A percentile compares a stretch with the other conserved stretches of the same genome.
These are phyloP conservation scores for Nakazawaea ishiwadae DNA, from an alignment of 805 yeast species.

Conservation along the genomic window DNA sequence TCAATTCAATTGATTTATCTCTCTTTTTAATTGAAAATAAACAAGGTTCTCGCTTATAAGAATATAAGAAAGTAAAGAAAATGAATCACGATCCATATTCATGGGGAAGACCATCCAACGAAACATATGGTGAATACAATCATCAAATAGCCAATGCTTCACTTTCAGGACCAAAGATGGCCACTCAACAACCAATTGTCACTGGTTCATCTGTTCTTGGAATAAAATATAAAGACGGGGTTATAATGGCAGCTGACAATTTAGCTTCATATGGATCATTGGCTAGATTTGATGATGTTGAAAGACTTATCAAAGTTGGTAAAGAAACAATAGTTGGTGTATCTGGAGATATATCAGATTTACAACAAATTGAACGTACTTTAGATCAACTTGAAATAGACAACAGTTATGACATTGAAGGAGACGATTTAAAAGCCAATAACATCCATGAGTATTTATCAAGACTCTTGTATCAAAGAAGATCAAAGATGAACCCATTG, in stretches of 20 bases:
- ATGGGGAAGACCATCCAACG: slow-evolving; percentile 94
- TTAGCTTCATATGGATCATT: slow-evolving; percentile 92
- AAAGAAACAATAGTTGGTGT: slow-evolving; percentile 84
- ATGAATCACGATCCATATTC: slow-evolving; percentile 95
- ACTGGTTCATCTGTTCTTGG: slow-evolving; percentile 97
- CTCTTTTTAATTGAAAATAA: no score
- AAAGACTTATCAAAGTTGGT: slow-evolving; percentile 84
- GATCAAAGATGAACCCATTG: slow-evolving; percentile 91
- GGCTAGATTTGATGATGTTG: slow-evolving; percentile 78
- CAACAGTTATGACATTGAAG: slow-evolving; percentile 74
- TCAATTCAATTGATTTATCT: no score
- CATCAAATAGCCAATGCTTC: slow-evolving; percentile 63
- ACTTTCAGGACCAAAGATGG: slow-evolving; percentile 51
- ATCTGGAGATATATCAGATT: slow-evolving; percentile 91
- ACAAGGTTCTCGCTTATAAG: no score
- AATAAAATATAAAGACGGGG: slow-evolving; percentile 84
- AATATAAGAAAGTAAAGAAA: no score
- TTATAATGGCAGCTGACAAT: slow-evolving; percentile 92
- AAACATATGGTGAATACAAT: slow-evolving; percentile 78
- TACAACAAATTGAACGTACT: slow-evolving; percentile 74
- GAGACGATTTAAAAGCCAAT: slow-evolving; percentile 65
- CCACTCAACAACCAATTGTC: slow-evolving; percentile 91
- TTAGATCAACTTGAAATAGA: slow-evolving; percentile 77
- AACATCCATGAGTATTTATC: slow-evolving; percentile 86
- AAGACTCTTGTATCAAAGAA: slow-evolving; percentile 77